Percentiles rank a stretch among this genome's conserved stretches.
Conservation (phyloP, 257 asterid genomes). For the Fraxinus quadrangulata region DNA sequence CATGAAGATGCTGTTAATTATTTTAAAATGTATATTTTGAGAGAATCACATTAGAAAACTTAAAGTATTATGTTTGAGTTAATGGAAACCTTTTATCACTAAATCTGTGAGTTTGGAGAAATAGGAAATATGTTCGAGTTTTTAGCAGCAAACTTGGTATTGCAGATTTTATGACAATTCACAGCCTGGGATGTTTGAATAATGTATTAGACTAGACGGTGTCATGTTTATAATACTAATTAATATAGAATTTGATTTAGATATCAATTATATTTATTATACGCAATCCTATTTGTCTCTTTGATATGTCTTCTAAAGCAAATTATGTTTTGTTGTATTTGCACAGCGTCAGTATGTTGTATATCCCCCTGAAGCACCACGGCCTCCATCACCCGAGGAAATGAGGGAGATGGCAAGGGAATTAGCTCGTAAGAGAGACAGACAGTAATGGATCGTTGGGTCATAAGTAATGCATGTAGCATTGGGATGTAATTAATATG, state of each 20-base stretch:
- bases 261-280: background rate
- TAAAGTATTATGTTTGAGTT: background rate
- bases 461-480: conserved; percentile 23
- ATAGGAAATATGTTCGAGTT: background rate
- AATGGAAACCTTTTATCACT: background rate
- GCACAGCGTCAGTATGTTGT: conserved; percentile 82
- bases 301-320: conserved; percentile 23
- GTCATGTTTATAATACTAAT: background rate
- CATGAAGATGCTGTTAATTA: background rate
- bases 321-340: conserved; percentile 19
- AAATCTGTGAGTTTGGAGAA: background rate
- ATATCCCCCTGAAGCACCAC: conserved; percentile 78
- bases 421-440: conserved; percentile 65
- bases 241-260: background rate
- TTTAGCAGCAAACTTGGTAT: background rate
- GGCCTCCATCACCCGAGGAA: conserved; percentile 89
- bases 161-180: background rate
- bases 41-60: background rate
- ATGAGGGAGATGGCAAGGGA: conserved; percentile 85
- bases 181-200: background rate
- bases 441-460: conserved; percentile 26
- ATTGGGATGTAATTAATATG: background rate
- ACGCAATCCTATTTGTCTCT: background rate
- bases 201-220: background rate
- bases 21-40: background rate